Conservation (phyloP, 225 moss, liverwort and hornwort genomes). For the Thuidium tamariscinum region DNA sequence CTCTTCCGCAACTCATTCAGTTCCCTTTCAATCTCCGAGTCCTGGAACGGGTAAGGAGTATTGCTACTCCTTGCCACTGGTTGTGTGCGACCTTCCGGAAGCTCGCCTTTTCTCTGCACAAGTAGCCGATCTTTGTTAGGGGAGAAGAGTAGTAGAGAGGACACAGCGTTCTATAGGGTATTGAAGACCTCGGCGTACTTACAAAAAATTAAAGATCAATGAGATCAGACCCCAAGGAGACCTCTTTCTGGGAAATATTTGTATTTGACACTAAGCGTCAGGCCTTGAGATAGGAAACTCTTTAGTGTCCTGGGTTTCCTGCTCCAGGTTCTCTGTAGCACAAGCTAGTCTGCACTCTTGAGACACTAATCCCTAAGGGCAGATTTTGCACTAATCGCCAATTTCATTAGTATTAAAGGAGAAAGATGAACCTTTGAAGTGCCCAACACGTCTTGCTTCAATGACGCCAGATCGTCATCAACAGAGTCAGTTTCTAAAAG, state of each 20-base stretch:
- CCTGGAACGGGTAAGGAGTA: conserved; percentile 41
- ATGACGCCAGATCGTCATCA: conserved; percentile 81
- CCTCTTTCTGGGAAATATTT: not conserved
- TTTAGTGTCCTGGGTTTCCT: not conserved
- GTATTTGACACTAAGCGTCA: not conserved
- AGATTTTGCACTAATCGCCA: not conserved
- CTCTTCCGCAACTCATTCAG: conserved; percentile 55
- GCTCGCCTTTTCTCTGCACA: conserved; percentile 69
- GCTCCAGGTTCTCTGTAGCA: not conserved
- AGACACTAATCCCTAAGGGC: not conserved
- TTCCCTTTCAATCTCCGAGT: conserved; percentile 58
- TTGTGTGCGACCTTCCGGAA: conserved; percentile 79
- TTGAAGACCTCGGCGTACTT: not conserved
- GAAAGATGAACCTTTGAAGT: conserved; percentile 52
- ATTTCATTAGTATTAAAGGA: not conserved
- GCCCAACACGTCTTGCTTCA: conserved; percentile 81
- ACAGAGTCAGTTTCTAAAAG: conserved; percentile 67
- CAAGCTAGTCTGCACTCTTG: not conserved
- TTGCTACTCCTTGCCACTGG: conserved; percentile 37
- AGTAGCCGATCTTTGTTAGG: not conserved
- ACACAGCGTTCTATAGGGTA: not conserved
- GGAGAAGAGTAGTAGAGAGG: not conserved
- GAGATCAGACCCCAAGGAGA: not conserved
- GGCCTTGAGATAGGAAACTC: not conserved
- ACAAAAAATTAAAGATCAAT: not conserved